Base-by-base conservation (phyloP, 257 asterid genomes). In the Solanum piurae region DNA sequence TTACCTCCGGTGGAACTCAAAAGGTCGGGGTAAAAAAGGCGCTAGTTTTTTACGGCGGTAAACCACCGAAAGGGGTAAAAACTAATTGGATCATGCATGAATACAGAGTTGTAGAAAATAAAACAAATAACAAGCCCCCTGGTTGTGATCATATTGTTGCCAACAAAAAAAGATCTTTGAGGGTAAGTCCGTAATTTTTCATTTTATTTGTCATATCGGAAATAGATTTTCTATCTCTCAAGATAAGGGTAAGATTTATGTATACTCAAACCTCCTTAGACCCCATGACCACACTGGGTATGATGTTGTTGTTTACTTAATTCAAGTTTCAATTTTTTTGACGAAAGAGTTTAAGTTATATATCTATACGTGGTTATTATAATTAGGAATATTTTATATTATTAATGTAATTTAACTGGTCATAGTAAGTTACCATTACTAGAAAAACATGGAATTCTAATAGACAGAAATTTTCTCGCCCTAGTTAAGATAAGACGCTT, bases 51-150 rank as follows among this genome's bases (percentile, higher is more conserved):
- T 93, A 93, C 44, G 89, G 93, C 7, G 95, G 95, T 16, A 93
- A 93, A 73, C 95, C 95, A 3, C 95, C 95, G 0, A 93, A 91
- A 87, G 95, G 95, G 62, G 85, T 93, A 64, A 93, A 93, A 49
- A 91, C 93, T 11, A 93, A 91, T 42, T 93, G 95, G 95, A 93
- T 93, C 88, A 93, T 93, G 95, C 95, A 93, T 73, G 95, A 93
- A 44, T 93, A 93, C 69, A 88, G 96, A 38, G 90, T 93, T 8
- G 88, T 90, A 2, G 94, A 92, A 21, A 90, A 92, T 86, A 91
- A 91, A 84, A 89, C 91, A n/a, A 89, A 34, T 88, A 80, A 85
- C 1, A 92, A 88, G 75, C 93, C 95, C 13, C 95, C 92, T 1
- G 92, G 91, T 3, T 91, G 91, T 60, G 94, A 92, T 76, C 11